Base-by-base conservation (phyloP, 129 eudicot species). In the Pulicaria dysenterica region DNA sequence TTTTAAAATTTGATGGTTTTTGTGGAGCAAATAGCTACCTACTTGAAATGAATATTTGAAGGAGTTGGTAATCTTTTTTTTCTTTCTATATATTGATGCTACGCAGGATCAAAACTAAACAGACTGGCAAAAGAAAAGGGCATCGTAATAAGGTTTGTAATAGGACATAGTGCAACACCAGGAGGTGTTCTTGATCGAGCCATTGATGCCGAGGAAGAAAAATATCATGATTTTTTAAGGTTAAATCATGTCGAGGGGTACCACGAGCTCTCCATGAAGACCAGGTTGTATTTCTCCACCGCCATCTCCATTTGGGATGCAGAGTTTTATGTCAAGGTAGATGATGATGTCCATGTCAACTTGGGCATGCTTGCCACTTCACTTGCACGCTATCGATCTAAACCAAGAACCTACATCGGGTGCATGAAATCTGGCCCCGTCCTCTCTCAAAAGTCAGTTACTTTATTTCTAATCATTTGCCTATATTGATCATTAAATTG, bases 381-480 rank as follows among this genome's bases (percentile, higher is more conserved):
- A 40, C 83, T 89, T 5, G 83, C 87, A 7, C 72, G 68, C 24
- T 79, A 89, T 66, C 79, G 85, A 82, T 72, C 88, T 7, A 86
- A 84, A 65, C 88, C 91, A 19, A 73, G 89, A 73, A 69, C 78
- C 5, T 89, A 89, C 54, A 79, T 89, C n/a, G 91, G 96, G 24
- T 89, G 96, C 89, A 89, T 89, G 96, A 89, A 89, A 62, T 89
- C 96, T 4, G 92, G 96, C 10, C 96, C 96, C 5, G 96, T 86
- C 49, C 92, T 89, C 31, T 77, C 74, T 50, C 78, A 86, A 69
- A 89, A 82, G 96, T 89, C 15, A 44, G 96, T 79, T n/a, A 9
- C 12, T n/a, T 8, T 60, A 12, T 64, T 57, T 55, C 5, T 9
- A 3, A 42, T 3, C 62, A 16, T 8, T 45, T 45, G 6, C 55